These are phyloP conservation scores for Acanthamoeba healyi DNA, from an alignment of 208 protist species.

Conservation along the genomic window DNA sequence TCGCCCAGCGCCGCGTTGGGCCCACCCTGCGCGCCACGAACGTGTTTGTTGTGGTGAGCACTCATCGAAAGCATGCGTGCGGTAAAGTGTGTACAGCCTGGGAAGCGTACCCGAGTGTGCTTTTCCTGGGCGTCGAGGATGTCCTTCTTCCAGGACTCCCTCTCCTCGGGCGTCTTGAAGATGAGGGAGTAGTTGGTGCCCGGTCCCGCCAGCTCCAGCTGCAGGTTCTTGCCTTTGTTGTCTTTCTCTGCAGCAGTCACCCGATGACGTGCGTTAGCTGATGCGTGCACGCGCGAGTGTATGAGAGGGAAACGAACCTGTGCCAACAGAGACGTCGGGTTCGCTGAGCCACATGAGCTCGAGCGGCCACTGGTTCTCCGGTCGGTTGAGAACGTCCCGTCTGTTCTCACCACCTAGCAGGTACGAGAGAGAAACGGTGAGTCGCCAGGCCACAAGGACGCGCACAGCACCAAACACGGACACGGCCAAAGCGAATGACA, in stretches of 20 bases:
- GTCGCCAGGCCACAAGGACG: too few relatives aligned
- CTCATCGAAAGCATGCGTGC: too few relatives aligned
- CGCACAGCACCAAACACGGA: too few relatives aligned
- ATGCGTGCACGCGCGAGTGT: too few relatives aligned
- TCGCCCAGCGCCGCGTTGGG: background rate
- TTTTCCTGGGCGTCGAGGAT: conserved; percentile 14
- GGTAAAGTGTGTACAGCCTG: too few relatives aligned
- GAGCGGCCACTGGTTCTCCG: conserved; percentile 22
- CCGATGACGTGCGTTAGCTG: too few relatives aligned
- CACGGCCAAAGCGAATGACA: too few relatives aligned
- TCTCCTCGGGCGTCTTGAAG: conserved; percentile 35
- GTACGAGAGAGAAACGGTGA: too few relatives aligned
- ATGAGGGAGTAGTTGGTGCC: background rate
- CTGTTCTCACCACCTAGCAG: background rate
- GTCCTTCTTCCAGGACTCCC: conserved; percentile 10
- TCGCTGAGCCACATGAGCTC: conserved; percentile 28
- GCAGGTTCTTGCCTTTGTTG: conserved; percentile 27
- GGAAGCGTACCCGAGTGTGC: too few relatives aligned
- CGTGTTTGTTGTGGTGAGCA: too few relatives aligned
- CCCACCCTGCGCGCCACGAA: background rate
- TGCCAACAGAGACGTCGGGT: background rate
- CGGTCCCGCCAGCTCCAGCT: conserved; percentile 14
- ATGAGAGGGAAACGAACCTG: too few relatives aligned
- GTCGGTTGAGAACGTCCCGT: background rate
- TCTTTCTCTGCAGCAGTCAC: conserved; percentile 9